A percentile compares a stretch with the other conserved stretches of the same genome.
phyloP scores from a whole-genome alignment of 345 rosid genomes.

The Combretum micranthum region DNA sequence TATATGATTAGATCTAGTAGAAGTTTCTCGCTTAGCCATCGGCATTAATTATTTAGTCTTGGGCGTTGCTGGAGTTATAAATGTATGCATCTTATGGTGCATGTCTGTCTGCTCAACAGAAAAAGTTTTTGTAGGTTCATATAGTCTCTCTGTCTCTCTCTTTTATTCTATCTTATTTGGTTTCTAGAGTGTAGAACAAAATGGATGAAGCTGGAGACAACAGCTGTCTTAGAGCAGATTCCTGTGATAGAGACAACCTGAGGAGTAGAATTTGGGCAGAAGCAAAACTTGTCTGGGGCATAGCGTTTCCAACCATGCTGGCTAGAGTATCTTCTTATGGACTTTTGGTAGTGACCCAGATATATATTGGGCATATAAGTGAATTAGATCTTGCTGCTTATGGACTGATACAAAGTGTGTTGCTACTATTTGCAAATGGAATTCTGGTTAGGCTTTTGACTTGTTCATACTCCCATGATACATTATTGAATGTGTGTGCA shows the following conservation, averaged over 20 bases:
- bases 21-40: no score
- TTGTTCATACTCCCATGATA: no score
- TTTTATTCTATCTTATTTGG: background rate
- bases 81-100: no score
- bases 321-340: constrained; percentile 4
- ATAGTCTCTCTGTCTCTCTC: no score
- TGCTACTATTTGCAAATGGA: constrained; percentile 2
- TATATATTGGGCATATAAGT: constrained; percentile 5
- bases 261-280: constrained; percentile 7
- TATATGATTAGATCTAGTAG: no score
- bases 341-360: constrained; percentile 3
- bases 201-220: constrained; percentile 5
- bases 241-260: background rate
- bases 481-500: no score
- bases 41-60: no score
- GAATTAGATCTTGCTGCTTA: constrained; percentile 8
- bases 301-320: background rate
- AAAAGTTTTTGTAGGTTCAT: no score
- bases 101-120: no score
- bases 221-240: background rate
- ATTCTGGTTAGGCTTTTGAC: background rate
- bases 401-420: constrained; percentile 2
- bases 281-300: constrained; percentile 3
- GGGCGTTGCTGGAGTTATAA: no score
- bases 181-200: no score